Evolutionary conservation across 768 basidiomycete species (phyloP).

Genomic region (Mycena floridula): DNA sequence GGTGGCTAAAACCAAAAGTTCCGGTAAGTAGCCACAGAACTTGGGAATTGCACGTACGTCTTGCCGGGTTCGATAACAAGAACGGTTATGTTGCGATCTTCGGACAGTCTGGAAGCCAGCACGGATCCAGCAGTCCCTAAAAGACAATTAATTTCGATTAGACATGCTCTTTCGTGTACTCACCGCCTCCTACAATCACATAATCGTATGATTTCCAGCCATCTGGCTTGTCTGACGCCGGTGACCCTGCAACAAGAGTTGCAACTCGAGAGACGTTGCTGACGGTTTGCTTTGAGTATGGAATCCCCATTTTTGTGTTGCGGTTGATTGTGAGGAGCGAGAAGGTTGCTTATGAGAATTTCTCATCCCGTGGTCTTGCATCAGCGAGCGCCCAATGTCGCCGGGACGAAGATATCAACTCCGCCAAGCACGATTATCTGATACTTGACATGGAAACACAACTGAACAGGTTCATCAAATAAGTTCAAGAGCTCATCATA

Average conservation of each 20-base stretch:
- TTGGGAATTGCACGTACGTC: conserved; percentile 21
- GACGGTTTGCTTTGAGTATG: background rate
- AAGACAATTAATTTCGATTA: background rate
- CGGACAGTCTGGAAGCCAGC: conserved; percentile 37
- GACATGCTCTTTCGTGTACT: background rate
- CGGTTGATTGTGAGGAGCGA: too few species aligned
- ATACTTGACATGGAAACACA: too few species aligned
- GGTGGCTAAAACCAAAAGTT: conserved; percentile 3
- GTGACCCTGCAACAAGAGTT: background rate
- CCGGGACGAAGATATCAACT: too few species aligned
- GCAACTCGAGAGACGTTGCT: background rate
- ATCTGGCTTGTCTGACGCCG: background rate
- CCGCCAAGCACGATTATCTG: too few species aligned
- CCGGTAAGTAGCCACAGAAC: conserved; percentile 12
- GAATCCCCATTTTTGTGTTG: background rate
- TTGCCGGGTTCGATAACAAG: conserved; percentile 34
- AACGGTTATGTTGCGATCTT: conserved; percentile 26
- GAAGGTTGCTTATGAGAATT: too few species aligned
- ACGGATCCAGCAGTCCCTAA: conserved; percentile 38
- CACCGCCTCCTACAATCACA: conserved; percentile 1
- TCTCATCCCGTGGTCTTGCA: too few species aligned
- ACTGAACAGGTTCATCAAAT: too few species aligned
- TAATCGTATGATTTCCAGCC: background rate
- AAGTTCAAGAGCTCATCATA: too few species aligned
- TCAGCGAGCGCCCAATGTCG: too few species aligned